Conservation (phyloP, 805 yeast genomes). For the Brettanomyces naardenensis region DNA sequence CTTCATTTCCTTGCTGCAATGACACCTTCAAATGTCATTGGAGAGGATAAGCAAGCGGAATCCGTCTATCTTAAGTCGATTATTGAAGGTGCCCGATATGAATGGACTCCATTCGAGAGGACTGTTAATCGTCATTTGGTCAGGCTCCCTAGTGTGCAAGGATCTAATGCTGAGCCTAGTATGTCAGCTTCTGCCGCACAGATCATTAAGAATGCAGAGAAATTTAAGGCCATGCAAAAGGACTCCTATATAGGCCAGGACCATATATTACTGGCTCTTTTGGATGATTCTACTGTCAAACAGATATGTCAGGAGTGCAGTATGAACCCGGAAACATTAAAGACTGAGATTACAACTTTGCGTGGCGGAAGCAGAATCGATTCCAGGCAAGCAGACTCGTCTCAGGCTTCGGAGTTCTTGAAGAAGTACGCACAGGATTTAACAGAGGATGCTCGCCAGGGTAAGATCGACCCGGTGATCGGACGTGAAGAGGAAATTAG, state of each 20-base stretch:
- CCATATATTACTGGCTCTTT: conserved; percentile 76
- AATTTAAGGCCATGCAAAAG: conserved; percentile 79
- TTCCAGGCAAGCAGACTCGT: conserved; percentile 88
- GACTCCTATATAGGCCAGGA: conserved; percentile 92
- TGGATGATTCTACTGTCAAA: conserved; percentile 70
- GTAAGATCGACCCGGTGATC: conserved; percentile 95
- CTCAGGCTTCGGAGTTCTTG: conserved; percentile 74
- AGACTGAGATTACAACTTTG: conserved; percentile 67
- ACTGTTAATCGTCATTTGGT: conserved; percentile 75
- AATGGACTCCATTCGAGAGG: conserved; percentile 75
- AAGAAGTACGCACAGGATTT: conserved; percentile 87
- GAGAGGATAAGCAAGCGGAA: conserved; percentile 35
- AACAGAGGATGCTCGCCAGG: conserved; percentile 88
- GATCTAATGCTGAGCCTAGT: conserved; percentile 77
- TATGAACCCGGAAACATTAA: conserved; percentile 62
- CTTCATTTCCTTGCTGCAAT: conserved; percentile 88
- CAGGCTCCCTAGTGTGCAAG: conserved; percentile 78
- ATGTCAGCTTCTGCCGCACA: conserved; percentile 73
- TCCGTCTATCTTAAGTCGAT: conserved; percentile 70
- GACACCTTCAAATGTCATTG: conserved; percentile 48
- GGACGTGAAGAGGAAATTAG: conserved; percentile 99
- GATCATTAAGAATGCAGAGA: conserved; percentile 64
- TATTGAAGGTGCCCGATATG: conserved; percentile 79
- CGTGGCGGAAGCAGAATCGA: conserved; percentile 92
- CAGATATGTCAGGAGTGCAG: conserved; percentile 63